Evolutionary conservation across 306 rosid genomes (phyloP).

Genomic region (Trichosanthes truncata): DNA sequence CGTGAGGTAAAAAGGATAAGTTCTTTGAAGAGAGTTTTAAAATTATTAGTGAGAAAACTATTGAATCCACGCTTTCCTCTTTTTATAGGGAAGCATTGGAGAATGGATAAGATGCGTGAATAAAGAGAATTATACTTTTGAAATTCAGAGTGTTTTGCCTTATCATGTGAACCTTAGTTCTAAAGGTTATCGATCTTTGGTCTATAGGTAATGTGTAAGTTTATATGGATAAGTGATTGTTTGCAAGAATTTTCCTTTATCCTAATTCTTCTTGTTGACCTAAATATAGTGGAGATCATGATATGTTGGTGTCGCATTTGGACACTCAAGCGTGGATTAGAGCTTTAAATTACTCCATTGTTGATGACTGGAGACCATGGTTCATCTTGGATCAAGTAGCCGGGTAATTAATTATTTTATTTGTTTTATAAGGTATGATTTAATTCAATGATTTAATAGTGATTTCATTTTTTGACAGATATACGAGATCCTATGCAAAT

Average conservation of each 20-base stretch:
- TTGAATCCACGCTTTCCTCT: not conserved
- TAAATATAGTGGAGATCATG: conserved; percentile 22
- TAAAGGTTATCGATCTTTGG: not conserved
- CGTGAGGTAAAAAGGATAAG: conserved; percentile 23
- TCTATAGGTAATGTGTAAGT: not conserved
- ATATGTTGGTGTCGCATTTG: conserved; percentile 14
- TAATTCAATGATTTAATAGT: too few species aligned
- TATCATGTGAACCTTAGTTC: not conserved
- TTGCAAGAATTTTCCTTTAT: not conserved
- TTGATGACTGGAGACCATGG: conserved; percentile 32
- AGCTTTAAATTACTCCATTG: conserved; percentile 17
- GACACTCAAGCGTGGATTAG: conserved; percentile 18
- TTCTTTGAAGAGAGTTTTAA: not conserved
- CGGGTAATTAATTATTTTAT: conserved; percentile 6
- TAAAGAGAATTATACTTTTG: not conserved
- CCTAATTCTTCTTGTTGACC: not conserved
- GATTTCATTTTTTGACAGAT: not conserved
- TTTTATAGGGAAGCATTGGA: conserved; percentile 2
- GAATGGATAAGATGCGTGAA: not conserved
- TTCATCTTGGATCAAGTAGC: conserved; percentile 20
- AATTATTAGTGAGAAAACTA: not conserved
- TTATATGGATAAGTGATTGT: not conserved
- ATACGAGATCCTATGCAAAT: not conserved
- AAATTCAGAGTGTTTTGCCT: not conserved
- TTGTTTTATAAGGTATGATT: not conserved